Percentiles rank a stretch among this genome's conserved stretches.
phyloP scores from a whole-genome alignment of 2,329 filamentous ascomycete genomes.

The Fusarium chaquense region DNA sequence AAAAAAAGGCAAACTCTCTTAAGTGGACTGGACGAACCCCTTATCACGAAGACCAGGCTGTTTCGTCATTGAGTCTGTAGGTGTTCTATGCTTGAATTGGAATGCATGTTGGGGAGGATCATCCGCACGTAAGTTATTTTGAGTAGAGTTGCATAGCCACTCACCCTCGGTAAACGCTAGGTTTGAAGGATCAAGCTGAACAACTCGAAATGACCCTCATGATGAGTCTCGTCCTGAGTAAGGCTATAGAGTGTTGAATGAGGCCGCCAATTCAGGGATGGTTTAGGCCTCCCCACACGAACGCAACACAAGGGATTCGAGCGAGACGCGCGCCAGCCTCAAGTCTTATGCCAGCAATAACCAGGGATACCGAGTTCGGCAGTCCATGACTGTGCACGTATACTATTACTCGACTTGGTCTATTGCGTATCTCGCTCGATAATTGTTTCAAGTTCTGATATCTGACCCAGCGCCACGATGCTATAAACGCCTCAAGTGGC shows the following conservation, averaged over 20 bases:
- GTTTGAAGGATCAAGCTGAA: slow-evolving; percentile 4
- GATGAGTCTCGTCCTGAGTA: not conserved
- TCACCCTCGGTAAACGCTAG: not conserved
- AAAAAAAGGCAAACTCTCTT: slow-evolving; percentile 9
- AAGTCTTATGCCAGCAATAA: slow-evolving; percentile 32
- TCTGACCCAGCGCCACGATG: slow-evolving; percentile 3
- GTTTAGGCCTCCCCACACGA: slow-evolving; percentile 5
- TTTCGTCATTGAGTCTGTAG: slow-evolving; percentile 3
- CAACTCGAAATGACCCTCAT: slow-evolving; percentile 5
- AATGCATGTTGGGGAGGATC: not conserved
- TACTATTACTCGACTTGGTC: not conserved
- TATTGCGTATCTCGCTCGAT: slow-evolving; percentile 25
- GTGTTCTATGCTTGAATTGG: slow-evolving; percentile 13
- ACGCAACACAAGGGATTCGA: slow-evolving; percentile 25
- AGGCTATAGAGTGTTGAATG: slow-evolving; percentile 21
- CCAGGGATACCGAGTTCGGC: slow-evolving; percentile 27
- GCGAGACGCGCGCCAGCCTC: slow-evolving; percentile 35
- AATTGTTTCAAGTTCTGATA: not conserved
- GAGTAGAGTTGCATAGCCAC: slow-evolving; percentile 10
- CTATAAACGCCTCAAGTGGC: slow-evolving; percentile 25
- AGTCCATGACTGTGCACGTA: slow-evolving; percentile 16
- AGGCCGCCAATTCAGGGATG: slow-evolving; percentile 36
- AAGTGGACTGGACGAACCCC: not conserved
- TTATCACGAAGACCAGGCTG: slow-evolving; percentile 21
- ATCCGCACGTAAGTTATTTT: slow-evolving; percentile 11